Conservation (phyloP, 495 filamentous ascomycete species). For the Neurospora pannonica region DNA sequence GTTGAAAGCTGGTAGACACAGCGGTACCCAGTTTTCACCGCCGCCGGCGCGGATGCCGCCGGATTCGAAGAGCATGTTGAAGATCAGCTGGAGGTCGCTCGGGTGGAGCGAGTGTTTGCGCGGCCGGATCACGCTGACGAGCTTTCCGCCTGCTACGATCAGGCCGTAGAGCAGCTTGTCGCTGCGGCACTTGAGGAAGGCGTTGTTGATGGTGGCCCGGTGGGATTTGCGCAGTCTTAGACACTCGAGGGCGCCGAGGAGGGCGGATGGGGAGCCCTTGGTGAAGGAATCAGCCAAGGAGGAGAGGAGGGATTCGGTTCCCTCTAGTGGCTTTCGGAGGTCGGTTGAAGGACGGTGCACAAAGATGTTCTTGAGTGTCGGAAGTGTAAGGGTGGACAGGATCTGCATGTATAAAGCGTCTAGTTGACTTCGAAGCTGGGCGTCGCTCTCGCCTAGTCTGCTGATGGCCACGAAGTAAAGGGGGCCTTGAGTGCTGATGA, state of each 20-base stretch:
- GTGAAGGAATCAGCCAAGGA: slow-evolving; percentile 92
- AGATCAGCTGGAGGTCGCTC: slow-evolving; percentile 89
- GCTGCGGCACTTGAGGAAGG: slow-evolving; percentile 66
- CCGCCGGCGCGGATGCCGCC: slow-evolving; percentile 75
- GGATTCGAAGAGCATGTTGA: slow-evolving; percentile 99
- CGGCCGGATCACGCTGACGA: slow-evolving; percentile 89
- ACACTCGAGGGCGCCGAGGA: slow-evolving; percentile 87
- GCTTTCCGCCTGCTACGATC: slow-evolving; percentile 83
- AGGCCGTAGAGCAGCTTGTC: slow-evolving; percentile 82
- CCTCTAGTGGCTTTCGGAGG: slow-evolving; percentile 82
- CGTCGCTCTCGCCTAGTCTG: slow-evolving; percentile 79
- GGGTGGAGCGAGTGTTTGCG: slow-evolving; percentile 94
- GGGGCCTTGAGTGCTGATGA: slow-evolving; percentile 71
- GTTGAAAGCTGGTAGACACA: slow-evolving; percentile 96
- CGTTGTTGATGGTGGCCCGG: slow-evolving; percentile 74
- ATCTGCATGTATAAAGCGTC: slow-evolving; percentile 98
- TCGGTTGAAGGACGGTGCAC: slow-evolving; percentile 84
- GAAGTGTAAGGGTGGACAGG: slow-evolving; percentile 84
- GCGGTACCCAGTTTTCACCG: slow-evolving; percentile 94
- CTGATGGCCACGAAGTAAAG: slow-evolving; percentile 92
- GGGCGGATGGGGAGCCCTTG: slow-evolving; percentile 75
- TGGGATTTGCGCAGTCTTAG: slow-evolving; percentile 79
- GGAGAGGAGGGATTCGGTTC: slow-evolving; percentile 84
- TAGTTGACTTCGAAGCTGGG: slow-evolving; percentile 76
- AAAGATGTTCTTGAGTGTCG: slow-evolving; percentile 81